These are phyloP conservation scores for Trifolium repens DNA, from an alignment of 306 rosid genomes.

Conservation along the genomic window DNA sequence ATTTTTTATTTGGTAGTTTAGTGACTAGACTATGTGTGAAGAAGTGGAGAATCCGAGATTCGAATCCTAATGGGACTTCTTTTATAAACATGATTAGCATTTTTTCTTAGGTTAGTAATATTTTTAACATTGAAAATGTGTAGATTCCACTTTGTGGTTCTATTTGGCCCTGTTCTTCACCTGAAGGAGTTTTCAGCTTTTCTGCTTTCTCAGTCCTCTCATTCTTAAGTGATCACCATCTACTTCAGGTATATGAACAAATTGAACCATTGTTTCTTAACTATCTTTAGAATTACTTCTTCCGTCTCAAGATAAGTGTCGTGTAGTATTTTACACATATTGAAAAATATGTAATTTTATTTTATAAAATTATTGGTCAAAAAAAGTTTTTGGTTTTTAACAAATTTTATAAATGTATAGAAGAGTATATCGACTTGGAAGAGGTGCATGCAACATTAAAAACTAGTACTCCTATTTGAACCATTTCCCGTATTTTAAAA, in stretches of 20 bases:
- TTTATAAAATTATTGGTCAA: too few relatives aligned
- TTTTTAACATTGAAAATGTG: slow-evolving; percentile 7
- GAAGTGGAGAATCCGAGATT: too few relatives aligned
- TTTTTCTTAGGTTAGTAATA: slow-evolving; percentile 1
- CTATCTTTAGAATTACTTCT: background rate
- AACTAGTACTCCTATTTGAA: too few relatives aligned
- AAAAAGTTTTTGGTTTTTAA: too few relatives aligned
- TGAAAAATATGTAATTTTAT: too few relatives aligned
- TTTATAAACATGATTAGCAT: background rate
- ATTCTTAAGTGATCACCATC: slow-evolving; percentile 78
- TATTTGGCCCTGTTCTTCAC: slow-evolving; percentile 76
- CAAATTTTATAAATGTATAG: too few relatives aligned
- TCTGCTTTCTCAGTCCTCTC: slow-evolving; percentile 81
- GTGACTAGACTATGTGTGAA: too few relatives aligned
- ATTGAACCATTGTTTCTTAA: background rate
- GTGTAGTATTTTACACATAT: too few relatives aligned
- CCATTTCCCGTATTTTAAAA: too few relatives aligned
- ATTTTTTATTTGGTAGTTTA: too few relatives aligned
- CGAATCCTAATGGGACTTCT: background rate
- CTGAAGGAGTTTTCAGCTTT: slow-evolving; percentile 73
- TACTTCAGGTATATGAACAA: slow-evolving; percentile 64
- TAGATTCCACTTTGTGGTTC: slow-evolving; percentile 85
- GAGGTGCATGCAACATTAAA: too few relatives aligned
- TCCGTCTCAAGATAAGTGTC: background rate
- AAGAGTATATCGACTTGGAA: too few relatives aligned